Evolutionary conservation across 495 filamentous ascomycete species (phyloP).

Genomic region (Podospora conica): DNA sequence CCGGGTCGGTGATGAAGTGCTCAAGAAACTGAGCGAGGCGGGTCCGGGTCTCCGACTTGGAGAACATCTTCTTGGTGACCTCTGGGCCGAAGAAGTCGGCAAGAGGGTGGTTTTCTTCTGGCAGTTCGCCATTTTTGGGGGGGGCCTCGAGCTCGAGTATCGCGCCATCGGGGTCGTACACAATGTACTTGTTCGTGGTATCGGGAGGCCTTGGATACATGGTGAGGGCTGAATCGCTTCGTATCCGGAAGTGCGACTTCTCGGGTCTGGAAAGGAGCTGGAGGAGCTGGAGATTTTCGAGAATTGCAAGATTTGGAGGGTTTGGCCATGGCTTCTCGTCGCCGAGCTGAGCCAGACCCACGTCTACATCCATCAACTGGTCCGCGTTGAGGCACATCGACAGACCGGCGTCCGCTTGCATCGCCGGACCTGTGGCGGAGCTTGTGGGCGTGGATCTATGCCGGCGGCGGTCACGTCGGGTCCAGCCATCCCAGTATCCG

Average conservation of each 20-base stretch:
- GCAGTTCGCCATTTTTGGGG: background rate
- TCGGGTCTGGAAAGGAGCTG: background rate
- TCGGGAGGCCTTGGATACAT: conserved; percentile 28
- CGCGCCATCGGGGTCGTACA: conserved; percentile 27
- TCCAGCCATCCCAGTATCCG: conserved; percentile 8
- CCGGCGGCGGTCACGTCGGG: conserved; percentile 15
- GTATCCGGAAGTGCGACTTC: conserved; percentile 23
- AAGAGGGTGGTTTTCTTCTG: conserved; percentile 6
- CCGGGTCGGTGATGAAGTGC: conserved; percentile 16
- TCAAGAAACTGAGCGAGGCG: conserved; percentile 35
- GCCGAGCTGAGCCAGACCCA: background rate
- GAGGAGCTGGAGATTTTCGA: background rate
- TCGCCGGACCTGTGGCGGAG: conserved; percentile 11
- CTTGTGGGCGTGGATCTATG: conserved; percentile 7
- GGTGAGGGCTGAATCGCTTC: conserved; percentile 36
- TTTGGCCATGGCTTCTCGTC: background rate
- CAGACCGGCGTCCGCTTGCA: background rate
- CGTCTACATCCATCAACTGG: background rate
- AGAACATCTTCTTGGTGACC: conserved; percentile 43
- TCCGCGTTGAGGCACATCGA: background rate
- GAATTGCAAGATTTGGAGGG: background rate
- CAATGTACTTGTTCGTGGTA: conserved; percentile 30
- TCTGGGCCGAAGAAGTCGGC: conserved; percentile 41
- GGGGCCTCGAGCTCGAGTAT: conserved; percentile 5
- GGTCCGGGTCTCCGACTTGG: conserved; percentile 38